These are phyloP conservation scores for Lactuca saligna DNA, from an alignment of 129 eudicot genomes.

Conservation along the genomic window DNA sequence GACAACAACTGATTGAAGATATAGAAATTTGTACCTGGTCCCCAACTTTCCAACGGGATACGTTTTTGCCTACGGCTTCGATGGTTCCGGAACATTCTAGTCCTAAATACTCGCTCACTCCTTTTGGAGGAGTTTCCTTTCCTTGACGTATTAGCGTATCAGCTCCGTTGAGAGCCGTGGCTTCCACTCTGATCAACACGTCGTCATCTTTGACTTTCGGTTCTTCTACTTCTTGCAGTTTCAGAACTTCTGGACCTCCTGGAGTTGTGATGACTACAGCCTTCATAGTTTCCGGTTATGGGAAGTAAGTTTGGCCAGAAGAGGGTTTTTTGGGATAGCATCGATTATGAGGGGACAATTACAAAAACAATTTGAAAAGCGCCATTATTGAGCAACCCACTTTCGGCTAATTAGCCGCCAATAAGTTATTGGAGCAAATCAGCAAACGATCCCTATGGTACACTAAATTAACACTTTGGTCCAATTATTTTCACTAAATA, in stretches of 20 bases:
- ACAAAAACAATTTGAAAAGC: no score
- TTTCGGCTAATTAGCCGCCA: no score
- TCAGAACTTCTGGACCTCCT: slow-evolving; percentile 81
- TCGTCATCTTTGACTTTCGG: slow-evolving; percentile 65
- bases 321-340: no score
- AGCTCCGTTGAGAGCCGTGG: slow-evolving; percentile 88
- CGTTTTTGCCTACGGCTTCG: slow-evolving; percentile 57
- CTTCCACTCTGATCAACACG: slow-evolving; percentile 72
- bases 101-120: slow-evolving; percentile 69
- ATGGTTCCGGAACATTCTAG: slow-evolving; percentile 91
- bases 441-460: no score
- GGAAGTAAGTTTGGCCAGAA: no score
- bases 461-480: no score
- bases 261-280: slow-evolving; percentile 73
- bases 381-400: no score
- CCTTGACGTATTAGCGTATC: slow-evolving; percentile 90
- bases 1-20: no score
- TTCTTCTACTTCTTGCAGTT: slow-evolving; percentile 74
- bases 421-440: no score
- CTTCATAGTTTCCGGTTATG: slow-evolving; percentile 48
- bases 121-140: slow-evolving; percentile 67
- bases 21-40: slow-evolving; percentile 58
- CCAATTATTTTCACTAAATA: no score
- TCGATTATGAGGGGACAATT: no score
- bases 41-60: slow-evolving; percentile 84